A percentile compares a stretch with the other conserved stretches of the same genome.
phyloP scores from a whole-genome alignment of 2,329 filamentous ascomycete genomes.

The Paracorniculantispora psalliotae region DNA sequence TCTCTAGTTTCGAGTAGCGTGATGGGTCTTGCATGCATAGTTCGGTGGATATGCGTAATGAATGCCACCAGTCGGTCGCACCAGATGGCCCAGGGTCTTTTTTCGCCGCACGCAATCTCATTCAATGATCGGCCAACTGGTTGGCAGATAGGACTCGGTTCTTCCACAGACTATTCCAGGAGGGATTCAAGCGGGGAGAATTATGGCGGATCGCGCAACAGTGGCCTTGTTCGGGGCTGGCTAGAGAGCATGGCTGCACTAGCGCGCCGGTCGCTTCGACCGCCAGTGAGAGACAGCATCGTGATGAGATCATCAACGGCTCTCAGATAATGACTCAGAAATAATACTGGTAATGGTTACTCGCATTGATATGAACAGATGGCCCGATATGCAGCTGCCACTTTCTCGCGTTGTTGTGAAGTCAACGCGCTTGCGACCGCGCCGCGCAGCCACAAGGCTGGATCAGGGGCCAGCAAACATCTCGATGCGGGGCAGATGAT shows the following conservation, averaged over 20 bases:
- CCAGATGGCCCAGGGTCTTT: background rate
- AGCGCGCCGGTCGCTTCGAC: background rate
- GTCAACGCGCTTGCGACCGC: too few species aligned
- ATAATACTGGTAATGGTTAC: too few species aligned
- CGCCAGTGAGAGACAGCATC: background rate
- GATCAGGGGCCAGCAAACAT: too few species aligned
- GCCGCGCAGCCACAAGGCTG: too few species aligned
- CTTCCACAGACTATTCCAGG: background rate
- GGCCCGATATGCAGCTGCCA: too few species aligned
- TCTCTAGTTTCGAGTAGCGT: background rate
- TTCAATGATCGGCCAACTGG: background rate
- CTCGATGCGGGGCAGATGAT: too few species aligned
- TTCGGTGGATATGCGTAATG: slow-evolving; percentile 1
- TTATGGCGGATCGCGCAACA: background rate
- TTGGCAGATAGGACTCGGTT: background rate
- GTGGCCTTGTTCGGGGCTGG: too few species aligned
- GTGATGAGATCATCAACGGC: too few species aligned
- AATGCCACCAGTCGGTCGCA: slow-evolving; percentile 2
- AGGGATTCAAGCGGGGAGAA: background rate
- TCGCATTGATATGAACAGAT: too few species aligned
- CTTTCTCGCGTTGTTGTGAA: too few species aligned
- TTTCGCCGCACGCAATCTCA: background rate
- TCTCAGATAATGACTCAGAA: background rate
- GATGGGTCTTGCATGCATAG: background rate
- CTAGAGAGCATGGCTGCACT: too few species aligned